Percentiles rank a stretch among this genome's conserved stretches.
These are phyloP conservation scores for Chaetomium tenue DNA, from an alignment of 495 filamentous ascomycete genomes.

Conservation along the genomic window DNA sequence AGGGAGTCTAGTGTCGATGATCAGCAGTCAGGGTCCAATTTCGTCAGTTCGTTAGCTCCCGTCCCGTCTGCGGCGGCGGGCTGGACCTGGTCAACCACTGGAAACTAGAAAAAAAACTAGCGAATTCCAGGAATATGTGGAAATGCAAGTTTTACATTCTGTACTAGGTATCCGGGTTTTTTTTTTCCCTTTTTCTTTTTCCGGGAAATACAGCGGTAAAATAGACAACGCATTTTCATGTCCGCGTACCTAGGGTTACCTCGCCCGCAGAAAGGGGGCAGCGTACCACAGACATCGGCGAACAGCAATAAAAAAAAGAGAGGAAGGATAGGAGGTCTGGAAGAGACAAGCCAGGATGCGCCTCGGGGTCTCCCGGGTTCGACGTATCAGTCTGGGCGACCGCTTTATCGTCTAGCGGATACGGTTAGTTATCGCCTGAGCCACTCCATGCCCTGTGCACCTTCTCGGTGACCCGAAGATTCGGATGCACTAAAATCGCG, in stretches of 20 bases:
- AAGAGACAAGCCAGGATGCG: too few relatives aligned
- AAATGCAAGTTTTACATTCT: not conserved
- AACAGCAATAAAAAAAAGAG: too few relatives aligned
- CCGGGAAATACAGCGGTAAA: not conserved
- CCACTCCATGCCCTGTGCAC: too few relatives aligned
- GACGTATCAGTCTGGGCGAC: too few relatives aligned
- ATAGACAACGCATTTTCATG: not conserved
- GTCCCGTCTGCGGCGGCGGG: not conserved
- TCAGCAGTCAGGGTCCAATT: conserved; percentile 10
- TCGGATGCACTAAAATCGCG: conserved; percentile 19
- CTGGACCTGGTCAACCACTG: not conserved
- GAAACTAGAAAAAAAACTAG: not conserved
- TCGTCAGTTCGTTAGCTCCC: not conserved
- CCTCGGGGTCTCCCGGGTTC: too few relatives aligned
- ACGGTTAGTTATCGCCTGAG: too few relatives aligned
- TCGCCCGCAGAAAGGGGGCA: too few relatives aligned
- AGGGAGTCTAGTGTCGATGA: not conserved
- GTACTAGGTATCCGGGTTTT: not conserved
- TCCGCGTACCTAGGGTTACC: too few relatives aligned
- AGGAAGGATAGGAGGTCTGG: too few relatives aligned
- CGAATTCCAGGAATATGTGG: not conserved
- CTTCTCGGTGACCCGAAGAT: conserved; percentile 5
- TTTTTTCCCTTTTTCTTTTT: too few relatives aligned
- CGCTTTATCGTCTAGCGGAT: too few relatives aligned
- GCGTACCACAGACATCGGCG: too few relatives aligned